Evolutionary conservation across 106 monocot genomes (phyloP), one percentile per base, ranked within the genome.

Genomic region (Dendrobium officinale): DNA sequence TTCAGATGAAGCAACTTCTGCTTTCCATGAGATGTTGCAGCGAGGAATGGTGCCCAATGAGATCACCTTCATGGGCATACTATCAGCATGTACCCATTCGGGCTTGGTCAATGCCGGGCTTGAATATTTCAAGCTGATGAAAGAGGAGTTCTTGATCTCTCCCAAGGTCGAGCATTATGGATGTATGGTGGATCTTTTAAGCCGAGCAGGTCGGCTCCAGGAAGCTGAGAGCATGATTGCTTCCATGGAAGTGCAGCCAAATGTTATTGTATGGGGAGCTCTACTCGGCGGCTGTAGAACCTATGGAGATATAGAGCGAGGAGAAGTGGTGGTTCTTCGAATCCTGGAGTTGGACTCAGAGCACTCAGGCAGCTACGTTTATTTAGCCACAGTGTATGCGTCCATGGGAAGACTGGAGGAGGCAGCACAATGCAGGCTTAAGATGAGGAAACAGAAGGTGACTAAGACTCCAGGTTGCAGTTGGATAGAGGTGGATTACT

Each of bases 161-260:
- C 86, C 80, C 41, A 83, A 80, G 73, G 83, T 86, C 1, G 86
- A 83, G 22, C 86, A 86, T 45, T 86, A 83, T 31, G 86, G 86
- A 43, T 83, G 80, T 31, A 45, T 81, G 24, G 87, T 87, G 16
- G 87, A 87, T 78, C 74, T 87, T 18, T 72, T 87, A 20, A 81
- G 87, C 31, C 83, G 87, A 15, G 84, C 84, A 1, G 87, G 87
- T 3, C 67, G 83, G 16, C 78, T 87, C 9, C 42, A 81, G 20
- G 78, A 87, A 75, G 87, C 87, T 29, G 73, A 84, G 42, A 41
- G 84, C 31, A 10, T 87, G 81, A 81, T 87, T 20, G 26, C 73
- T 48, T 79, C 80, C 20, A 86, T 86, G 86, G 55, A 10, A 10
- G 47, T 83, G 10, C 29, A 31, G 18, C 83, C 80, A 0, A 83